Percentiles rank a stretch among this genome's conserved stretches.
Evolutionary conservation across 129 eudicot species (phyloP).

Genomic region (Flaveria trinervia): DNA sequence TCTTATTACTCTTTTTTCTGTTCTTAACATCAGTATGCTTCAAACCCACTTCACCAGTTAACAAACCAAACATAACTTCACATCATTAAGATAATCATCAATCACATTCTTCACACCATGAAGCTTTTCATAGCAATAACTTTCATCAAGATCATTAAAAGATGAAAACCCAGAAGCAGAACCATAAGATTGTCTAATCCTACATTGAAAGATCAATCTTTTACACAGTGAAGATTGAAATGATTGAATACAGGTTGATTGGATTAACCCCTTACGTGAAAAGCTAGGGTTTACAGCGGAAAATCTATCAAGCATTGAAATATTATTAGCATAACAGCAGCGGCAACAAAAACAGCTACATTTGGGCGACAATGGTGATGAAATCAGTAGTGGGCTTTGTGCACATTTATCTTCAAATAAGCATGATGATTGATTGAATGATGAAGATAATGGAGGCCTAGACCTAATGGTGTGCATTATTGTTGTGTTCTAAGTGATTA

Average conservation of each 20-base stretch:
- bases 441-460: slow-evolving; percentile 42
- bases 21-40: slow-evolving; percentile 43
- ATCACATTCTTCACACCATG: slow-evolving; percentile 30
- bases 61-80: slow-evolving; percentile 76
- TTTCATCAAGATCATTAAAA: slow-evolving; percentile 33
- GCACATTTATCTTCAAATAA: slow-evolving; percentile 43
- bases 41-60: slow-evolving; percentile 60
- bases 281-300: slow-evolving; percentile 40
- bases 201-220: slow-evolving; percentile 41
- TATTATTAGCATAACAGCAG: slow-evolving; percentile 19
- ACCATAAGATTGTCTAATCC: slow-evolving; percentile 22
- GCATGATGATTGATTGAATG: slow-evolving; percentile 43
- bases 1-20: slow-evolving; percentile 31
- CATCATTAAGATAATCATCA: slow-evolving; percentile 64
- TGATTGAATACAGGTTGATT: slow-evolving; percentile 64
- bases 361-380: slow-evolving; percentile 29
- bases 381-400: slow-evolving; percentile 28
- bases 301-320: slow-evolving; percentile 31
- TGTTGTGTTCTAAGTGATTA: slow-evolving; percentile 41
- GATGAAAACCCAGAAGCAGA: slow-evolving; percentile 35
- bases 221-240: slow-evolving; percentile 54
- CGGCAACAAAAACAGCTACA: slow-evolving; percentile 42
- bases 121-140: slow-evolving; percentile 36
- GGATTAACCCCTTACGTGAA: slow-evolving; percentile 58
- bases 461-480: slow-evolving; percentile 32